A percentile compares a stretch with the other conserved stretches of the same genome.
Evolutionary conservation across 352 stramenopile genomes (phyloP).

Genomic region (Pythium myriotylum): DNA sequence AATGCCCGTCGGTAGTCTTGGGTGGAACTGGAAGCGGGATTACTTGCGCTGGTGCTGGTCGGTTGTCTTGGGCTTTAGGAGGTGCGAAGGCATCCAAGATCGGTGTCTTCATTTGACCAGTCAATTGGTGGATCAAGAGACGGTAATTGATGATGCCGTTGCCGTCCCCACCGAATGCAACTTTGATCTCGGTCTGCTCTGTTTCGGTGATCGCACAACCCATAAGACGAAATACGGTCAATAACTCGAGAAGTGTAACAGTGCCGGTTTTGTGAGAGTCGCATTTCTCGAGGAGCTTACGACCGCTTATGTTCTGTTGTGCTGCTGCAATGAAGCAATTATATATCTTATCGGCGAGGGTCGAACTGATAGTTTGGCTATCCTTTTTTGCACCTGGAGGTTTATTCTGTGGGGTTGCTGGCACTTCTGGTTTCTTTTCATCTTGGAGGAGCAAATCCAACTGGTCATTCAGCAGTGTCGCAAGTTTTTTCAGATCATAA

Average conservation of each 20-base stretch:
- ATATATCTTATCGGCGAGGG: conserved; percentile 67
- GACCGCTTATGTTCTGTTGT: conserved; percentile 75
- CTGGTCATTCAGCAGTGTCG: conserved; percentile 13
- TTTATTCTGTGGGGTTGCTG: background rate
- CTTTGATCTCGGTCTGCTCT: conserved; percentile 59
- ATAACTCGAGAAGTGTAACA: conserved; percentile 68
- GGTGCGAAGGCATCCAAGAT: background rate
- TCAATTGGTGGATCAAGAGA: conserved; percentile 50
- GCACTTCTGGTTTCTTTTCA: conserved; percentile 12
- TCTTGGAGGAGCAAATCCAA: conserved; percentile 15
- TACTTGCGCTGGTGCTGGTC: conserved; percentile 19
- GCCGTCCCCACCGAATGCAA: conserved; percentile 42
- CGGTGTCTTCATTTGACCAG: conserved; percentile 32
- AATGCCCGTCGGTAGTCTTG: conserved; percentile 1
- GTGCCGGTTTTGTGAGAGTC: conserved; percentile 52
- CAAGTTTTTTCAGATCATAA: conserved; percentile 36
- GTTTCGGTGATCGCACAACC: conserved; percentile 53
- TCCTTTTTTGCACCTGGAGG: background rate
- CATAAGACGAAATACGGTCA: conserved; percentile 80
- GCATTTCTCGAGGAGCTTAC: conserved; percentile 74
- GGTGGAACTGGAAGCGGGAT: background rate
- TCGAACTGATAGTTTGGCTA: conserved; percentile 12
- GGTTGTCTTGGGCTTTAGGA: conserved; percentile 20
- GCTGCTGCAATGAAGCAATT: conserved; percentile 63
- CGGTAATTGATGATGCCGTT: conserved; percentile 56